Evolutionary conservation across 176 grass and related monocot species (phyloP), one percentile per base, ranked within the genome.

Genomic region (Carex scoparia): DNA sequence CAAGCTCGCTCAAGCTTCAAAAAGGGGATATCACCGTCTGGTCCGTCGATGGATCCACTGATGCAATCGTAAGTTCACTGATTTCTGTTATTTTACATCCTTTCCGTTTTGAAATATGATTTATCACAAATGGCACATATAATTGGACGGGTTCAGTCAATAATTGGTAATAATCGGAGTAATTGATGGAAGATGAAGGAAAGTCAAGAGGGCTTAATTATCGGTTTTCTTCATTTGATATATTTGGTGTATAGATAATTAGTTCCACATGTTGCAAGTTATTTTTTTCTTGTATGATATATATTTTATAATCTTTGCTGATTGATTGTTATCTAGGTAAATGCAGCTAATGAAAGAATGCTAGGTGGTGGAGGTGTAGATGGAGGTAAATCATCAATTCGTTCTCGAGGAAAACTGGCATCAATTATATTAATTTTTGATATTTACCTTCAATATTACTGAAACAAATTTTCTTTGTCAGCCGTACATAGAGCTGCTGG

Each of bases 401-500:
- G 27, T 78, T 78, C 2, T 78, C 42, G 14, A 42, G 6, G 67
- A n/a, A n/a, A 69, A 7, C 7, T n/a, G 35, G 7, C 35, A 40
- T 69, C 35, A 42, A 42, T 42, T 42, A 42, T 42, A 7, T 18
- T 40, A 40, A 2, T 51, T 51, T 75, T 75, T 7, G 4, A 0
- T 66, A 33, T 33, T 66, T 15, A 8, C 13, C 67, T 69, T 13
- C n/a, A 53, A 54, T 77, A 11, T 7, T 77, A 56, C 27, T 30
- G 15, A 8, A 55, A 77, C 10, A 69, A 42, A 69, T 77, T 1
- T 77, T 23, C 23, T 55, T 77, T 56, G 42, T 77, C 14, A 77
- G 73, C 93, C 84, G 87, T 98, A 88, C 93, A 98, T 91, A 86
- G 81, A 87, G 88, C 96, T 95, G 93, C 96, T 82, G 96, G 96